Evolutionary conservation across 1,139 yeast species (phyloP).

Genomic region (Diutina siamensis): DNA sequence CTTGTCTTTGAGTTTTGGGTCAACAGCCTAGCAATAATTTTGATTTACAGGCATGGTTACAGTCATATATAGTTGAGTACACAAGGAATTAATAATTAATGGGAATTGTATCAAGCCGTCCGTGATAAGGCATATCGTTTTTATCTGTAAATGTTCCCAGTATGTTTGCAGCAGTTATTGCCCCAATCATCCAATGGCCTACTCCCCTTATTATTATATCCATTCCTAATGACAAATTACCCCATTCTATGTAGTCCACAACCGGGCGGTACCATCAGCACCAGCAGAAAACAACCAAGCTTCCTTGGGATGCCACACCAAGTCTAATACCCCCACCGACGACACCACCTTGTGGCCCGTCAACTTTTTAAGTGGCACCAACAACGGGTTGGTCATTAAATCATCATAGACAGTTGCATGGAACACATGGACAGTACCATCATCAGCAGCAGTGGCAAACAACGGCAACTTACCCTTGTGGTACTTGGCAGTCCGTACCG

Average conservation of each 20-base stretch:
- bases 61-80: no score
- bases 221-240: no score
- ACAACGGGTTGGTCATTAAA: slow-evolving; percentile 85
- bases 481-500: slow-evolving; percentile 79
- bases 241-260: slow-evolving; percentile 90
- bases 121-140: no score
- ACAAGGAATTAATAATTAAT: no score
- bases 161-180: no score
- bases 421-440: slow-evolving; percentile 87
- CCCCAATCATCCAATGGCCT: no score
- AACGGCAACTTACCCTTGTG: slow-evolving; percentile 80
- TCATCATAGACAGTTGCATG: slow-evolving; percentile 97
- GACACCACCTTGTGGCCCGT: slow-evolving; percentile 79
- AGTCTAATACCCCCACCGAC: slow-evolving; percentile 81
- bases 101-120: no score
- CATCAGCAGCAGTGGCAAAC: slow-evolving; percentile 95
- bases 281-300: slow-evolving; percentile 99
- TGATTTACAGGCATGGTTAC: no score
- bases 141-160: no score
- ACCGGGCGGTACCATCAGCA: slow-evolving; percentile 91
- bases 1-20: no score
- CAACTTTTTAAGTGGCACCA: slow-evolving; percentile 91
- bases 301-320: slow-evolving; percentile 95
- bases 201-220: not conserved
- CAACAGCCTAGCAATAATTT: no score